These are phyloP conservation scores for Auxenochlorella protothecoides DNA, from an alignment of 139 green algal genomes.

Conservation along the genomic window DNA sequence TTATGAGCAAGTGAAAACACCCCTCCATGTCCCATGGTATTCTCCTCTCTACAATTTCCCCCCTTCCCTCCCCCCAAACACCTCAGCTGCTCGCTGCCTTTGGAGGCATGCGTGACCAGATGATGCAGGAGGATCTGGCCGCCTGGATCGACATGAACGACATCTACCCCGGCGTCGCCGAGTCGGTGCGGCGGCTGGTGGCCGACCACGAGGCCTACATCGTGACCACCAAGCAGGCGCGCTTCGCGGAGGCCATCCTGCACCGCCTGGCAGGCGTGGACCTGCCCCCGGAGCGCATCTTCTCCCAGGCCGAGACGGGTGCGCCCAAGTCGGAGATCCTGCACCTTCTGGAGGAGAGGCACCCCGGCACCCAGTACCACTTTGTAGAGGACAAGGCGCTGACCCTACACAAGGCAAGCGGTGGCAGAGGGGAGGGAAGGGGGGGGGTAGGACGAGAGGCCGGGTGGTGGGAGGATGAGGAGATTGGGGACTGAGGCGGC, in stretches of 20 bases:
- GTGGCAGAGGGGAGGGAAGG: background rate
- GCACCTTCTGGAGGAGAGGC: constrained; percentile 35
- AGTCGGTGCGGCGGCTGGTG: constrained; percentile 47
- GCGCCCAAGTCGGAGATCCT: constrained; percentile 73
- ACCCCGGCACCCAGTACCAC: constrained; percentile 40
- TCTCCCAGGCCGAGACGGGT: constrained; percentile 59
- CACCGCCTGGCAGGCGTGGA: constrained; percentile 65
- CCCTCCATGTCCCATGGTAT: too few relatives aligned
- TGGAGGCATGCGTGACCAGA: constrained; percentile 80
- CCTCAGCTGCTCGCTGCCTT: constrained; percentile 82
- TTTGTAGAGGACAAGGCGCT: constrained; percentile 89
- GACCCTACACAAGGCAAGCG: constrained; percentile 78
- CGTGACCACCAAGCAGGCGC: constrained; percentile 96
- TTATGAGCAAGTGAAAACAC: too few relatives aligned
- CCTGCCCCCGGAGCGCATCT: constrained; percentile 76
- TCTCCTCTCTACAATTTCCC: background rate
- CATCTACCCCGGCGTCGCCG: constrained; percentile 78
- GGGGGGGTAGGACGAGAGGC: background rate
- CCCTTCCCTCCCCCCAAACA: background rate
- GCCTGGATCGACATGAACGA: constrained; percentile 88
- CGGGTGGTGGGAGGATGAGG: background rate
- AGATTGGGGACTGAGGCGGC: too few relatives aligned
- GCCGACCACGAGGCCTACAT: constrained; percentile 76
- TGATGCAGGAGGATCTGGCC: constrained; percentile 80
- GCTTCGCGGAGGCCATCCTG: constrained; percentile 77